phyloP scores from a whole-genome alignment of 2,329 filamentous ascomycete species.

The Dothistroma septosporum region DNA sequence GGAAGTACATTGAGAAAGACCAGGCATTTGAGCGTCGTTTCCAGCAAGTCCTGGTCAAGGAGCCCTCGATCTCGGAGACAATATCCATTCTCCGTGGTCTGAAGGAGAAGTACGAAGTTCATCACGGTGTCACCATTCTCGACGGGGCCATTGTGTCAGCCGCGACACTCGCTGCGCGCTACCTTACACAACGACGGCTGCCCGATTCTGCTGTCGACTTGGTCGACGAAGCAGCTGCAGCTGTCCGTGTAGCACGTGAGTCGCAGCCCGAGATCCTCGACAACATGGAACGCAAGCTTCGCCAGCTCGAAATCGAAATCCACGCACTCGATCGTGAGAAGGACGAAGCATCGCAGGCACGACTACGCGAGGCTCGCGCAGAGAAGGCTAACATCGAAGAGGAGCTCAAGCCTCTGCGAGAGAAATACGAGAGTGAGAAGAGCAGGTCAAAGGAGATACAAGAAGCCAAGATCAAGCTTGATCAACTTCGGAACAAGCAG shows the following conservation, averaged over 20 bases:
- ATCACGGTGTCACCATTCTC: conserved; percentile 94
- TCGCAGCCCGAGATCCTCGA: conserved; percentile 95
- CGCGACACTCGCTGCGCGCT: conserved; percentile 86
- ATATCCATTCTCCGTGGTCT: conserved; percentile 97
- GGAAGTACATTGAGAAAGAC: conserved; percentile 99
- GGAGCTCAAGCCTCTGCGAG: conserved; percentile 82
- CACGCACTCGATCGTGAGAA: conserved; percentile 91
- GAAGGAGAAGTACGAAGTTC: conserved; percentile 96
- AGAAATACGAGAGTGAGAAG: conserved; percentile 95
- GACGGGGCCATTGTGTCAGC: conserved; percentile 89
- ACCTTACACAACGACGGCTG: conserved; percentile 83
- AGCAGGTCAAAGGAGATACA: conserved; percentile 50
- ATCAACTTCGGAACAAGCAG: conserved; percentile 82
- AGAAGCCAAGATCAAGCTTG: conserved; percentile 89
- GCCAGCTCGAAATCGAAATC: conserved; percentile 95
- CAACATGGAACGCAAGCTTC: conserved; percentile 81
- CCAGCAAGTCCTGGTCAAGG: conserved; percentile 96
- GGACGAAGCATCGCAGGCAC: conserved; percentile 83
- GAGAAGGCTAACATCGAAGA: conserved; percentile 94
- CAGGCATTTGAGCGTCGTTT: conserved; percentile 97
- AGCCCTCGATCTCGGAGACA: conserved; percentile 82
- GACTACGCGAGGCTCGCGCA: conserved; percentile 76
- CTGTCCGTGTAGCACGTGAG: conserved; percentile 91
- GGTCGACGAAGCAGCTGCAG: conserved; percentile 92
- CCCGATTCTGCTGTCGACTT: conserved; percentile 96